Percentiles rank a stretch among this genome's conserved stretches.
These are phyloP conservation scores for Sporothrix euskadiensis DNA, from an alignment of 2,329 filamentous ascomycete genomes.

Conservation along the genomic window DNA sequence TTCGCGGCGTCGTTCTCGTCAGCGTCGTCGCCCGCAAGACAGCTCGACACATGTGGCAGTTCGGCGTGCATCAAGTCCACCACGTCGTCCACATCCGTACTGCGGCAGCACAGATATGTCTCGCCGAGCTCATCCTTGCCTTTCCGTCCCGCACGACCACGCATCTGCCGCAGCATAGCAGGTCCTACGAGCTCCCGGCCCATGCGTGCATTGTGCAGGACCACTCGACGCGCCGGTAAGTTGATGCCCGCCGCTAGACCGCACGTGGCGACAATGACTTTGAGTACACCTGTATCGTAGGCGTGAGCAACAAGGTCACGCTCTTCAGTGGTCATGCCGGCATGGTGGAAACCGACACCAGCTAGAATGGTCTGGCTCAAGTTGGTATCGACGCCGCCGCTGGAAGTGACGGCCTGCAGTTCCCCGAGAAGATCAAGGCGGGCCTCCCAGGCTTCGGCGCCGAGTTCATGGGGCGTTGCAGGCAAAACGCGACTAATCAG, in stretches of 20 bases:
- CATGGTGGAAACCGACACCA: slow-evolving; percentile 73
- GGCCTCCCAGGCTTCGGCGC: slow-evolving; percentile 53
- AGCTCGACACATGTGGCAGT: slow-evolving; percentile 68
- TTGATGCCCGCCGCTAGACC: slow-evolving; percentile 84
- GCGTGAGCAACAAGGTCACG: slow-evolving; percentile 69
- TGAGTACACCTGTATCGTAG: slow-evolving; percentile 67
- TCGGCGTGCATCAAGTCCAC: slow-evolving; percentile 71
- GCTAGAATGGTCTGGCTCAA: slow-evolving; percentile 64
- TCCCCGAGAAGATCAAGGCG: slow-evolving; percentile 66
- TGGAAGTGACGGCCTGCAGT: slow-evolving; percentile 57
- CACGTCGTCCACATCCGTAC: slow-evolving; percentile 67
- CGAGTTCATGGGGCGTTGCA: slow-evolving; percentile 45
- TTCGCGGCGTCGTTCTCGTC: slow-evolving; percentile 50
- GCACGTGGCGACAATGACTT: slow-evolving; percentile 74
- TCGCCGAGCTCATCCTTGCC: slow-evolving; percentile 77
- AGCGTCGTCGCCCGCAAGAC: slow-evolving; percentile 44
- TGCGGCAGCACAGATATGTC: slow-evolving; percentile 73
- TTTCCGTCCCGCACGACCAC: slow-evolving; percentile 73
- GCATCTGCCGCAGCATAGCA: slow-evolving; percentile 79
- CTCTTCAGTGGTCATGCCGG: slow-evolving; percentile 72
- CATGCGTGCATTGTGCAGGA: slow-evolving; percentile 74
- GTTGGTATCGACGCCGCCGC: slow-evolving; percentile 64
- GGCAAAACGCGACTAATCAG: slow-evolving; percentile 69
- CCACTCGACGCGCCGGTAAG: slow-evolving; percentile 70
- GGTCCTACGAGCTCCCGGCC: slow-evolving; percentile 74